Base-by-base conservation (phyloP, 1,284 basidiomycete genomes). In the Ganoderma leucocontextum region DNA sequence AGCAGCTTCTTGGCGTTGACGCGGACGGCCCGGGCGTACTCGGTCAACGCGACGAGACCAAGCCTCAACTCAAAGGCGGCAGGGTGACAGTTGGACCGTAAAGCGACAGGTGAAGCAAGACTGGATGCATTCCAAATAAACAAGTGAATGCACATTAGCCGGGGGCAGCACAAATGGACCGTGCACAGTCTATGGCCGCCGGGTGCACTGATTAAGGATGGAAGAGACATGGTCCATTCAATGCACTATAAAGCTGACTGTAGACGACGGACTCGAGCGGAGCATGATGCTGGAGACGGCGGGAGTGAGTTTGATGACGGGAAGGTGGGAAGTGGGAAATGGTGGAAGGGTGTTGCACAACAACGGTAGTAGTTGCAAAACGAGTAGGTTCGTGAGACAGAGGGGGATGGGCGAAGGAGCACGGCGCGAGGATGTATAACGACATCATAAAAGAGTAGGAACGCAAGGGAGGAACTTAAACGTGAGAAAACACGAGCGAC, bases 81-180 rank as follows among this genome's bases (percentile, higher is more conserved):
- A n/a, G n/a, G n/a, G n/a, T n/a, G n/a, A n/a, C n/a, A n/a, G n/a
- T n/a, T 52, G n/a, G 19, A 25, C 5, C 12, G 9, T 13, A 49
- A 29, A 29, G n/a, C n/a, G 22, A 52, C 47, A 52, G 47, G 25
- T 52, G 22, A 52, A 52, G 47, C 47, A 52, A 52, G 47, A 52
- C 47, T 52, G 47, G 22, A 52, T 52, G 22, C 10, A 12, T 49
- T 49, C 22, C 47, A 49, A 49, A 49, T 49, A 49, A 22, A 52
- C 47, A 49, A n/a, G 19, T 49, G 47, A 49, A 49, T 49, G 47
- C 52, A 55, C 15, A 17, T 6, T 13, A 55, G 52, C 52, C 1
- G 29, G 52, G 29, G 13, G 13, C 52, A 53, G 52, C 52, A 35
- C 33, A 29, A 29, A 55, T 13, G 52, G 36, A 39, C 57, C n/a